Evolutionary conservation across 2,329 filamentous ascomycete species (phyloP).

Genomic region (Drechslerella coelobrocha): DNA sequence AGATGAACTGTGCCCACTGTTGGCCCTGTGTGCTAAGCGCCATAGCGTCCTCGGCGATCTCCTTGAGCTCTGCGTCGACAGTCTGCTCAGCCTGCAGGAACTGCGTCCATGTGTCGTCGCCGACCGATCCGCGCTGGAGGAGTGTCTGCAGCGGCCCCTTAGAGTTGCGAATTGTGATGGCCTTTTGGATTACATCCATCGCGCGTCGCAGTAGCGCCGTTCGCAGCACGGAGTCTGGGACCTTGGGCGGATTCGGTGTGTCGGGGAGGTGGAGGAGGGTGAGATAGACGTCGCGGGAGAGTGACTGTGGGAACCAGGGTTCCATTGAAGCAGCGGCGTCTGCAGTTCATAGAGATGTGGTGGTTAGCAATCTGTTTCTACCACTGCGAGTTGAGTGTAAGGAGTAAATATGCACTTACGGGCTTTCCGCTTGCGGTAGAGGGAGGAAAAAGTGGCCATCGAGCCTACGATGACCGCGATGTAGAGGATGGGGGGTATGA

Average conservation of each 20-base stretch:
- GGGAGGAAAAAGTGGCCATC: constrained; percentile 86
- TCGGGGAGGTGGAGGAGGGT: constrained; percentile 80
- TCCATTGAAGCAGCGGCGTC: constrained; percentile 82
- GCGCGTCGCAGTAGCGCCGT: constrained; percentile 88
- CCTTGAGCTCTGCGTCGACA: constrained; percentile 85
- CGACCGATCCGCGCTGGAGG: constrained; percentile 87
- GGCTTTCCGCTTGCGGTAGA: constrained; percentile 92
- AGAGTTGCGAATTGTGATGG: constrained; percentile 84
- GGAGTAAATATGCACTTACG: constrained; percentile 62
- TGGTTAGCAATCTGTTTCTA: neutral
- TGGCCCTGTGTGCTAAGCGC: constrained; percentile 91
- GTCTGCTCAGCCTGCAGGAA: constrained; percentile 78
- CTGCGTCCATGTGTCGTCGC: constrained; percentile 93
- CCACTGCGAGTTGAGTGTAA: neutral
- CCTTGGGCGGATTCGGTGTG: constrained; percentile 62
- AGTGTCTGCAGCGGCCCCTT: constrained; percentile 86
- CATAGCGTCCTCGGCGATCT: constrained; percentile 88
- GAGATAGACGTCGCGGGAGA: constrained; percentile 93
- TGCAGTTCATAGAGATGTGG: constrained; percentile 57
- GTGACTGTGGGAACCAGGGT: constrained; percentile 90
- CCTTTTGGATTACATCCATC: constrained; percentile 88
- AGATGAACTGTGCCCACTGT: constrained; percentile 92
- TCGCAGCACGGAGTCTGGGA: constrained; percentile 85
- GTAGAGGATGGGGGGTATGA: constrained; percentile 76
- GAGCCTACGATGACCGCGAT: constrained; percentile 85